Percentiles rank a stretch among this genome's conserved stretches.
Evolutionary conservation across 352 stramenopile species (phyloP).

Genomic region (Albugo laibachii): DNA sequence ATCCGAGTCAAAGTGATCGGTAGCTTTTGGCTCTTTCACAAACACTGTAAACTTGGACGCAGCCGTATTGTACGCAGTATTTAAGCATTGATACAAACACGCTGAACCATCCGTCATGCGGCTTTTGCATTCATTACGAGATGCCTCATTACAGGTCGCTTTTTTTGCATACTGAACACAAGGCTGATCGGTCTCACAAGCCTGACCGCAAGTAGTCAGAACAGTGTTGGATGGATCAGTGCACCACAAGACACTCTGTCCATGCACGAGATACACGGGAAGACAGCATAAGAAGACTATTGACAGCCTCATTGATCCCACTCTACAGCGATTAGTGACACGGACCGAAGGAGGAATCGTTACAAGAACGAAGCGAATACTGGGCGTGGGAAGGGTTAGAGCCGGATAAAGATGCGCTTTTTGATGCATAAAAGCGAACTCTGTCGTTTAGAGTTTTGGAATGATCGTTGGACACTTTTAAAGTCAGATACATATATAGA

Average conservation of each 20-base stretch:
- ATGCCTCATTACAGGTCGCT: conserved; percentile 20
- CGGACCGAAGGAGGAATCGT: neutral
- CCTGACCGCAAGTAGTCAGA: conserved; percentile 26
- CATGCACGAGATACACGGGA: neutral
- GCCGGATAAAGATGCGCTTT: too few species aligned
- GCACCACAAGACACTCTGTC: conserved; percentile 13
- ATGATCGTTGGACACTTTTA: too few species aligned
- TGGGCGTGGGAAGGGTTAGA: too few species aligned
- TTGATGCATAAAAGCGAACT: too few species aligned
- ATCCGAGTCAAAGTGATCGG: conserved; percentile 16
- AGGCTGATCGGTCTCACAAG: conserved; percentile 16
- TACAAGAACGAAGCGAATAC: too few species aligned
- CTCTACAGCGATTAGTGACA: neutral
- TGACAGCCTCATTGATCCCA: neutral
- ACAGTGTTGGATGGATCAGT: conserved; percentile 16
- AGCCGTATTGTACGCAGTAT: conserved; percentile 19
- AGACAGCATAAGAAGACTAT: neutral
- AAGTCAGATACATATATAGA: too few species aligned
- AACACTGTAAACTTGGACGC: conserved; percentile 40
- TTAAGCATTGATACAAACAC: conserved; percentile 54
- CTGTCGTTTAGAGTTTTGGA: too few species aligned
- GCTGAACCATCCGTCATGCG: conserved; percentile 11
- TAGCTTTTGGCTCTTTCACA: conserved; percentile 29
- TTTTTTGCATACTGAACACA: conserved; percentile 37
- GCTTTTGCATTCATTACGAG: conserved; percentile 23